A percentile compares a stretch with the other conserved stretches of the same genome.
Evolutionary conservation across 177 flowering plant species (phyloP).

Genomic region (Vitis hybrid): DNA sequence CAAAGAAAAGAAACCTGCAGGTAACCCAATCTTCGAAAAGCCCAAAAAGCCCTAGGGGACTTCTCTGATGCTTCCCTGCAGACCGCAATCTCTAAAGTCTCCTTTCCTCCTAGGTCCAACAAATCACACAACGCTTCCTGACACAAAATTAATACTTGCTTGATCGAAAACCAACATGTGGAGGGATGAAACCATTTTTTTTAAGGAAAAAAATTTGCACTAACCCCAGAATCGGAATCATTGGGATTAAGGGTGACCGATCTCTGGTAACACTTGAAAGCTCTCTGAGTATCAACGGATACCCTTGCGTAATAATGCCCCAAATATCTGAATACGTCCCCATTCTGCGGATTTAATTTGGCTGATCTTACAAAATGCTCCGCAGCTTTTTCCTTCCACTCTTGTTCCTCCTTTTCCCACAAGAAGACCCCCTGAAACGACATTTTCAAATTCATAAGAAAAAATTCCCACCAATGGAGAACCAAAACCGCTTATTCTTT

Average conservation of each 20-base stretch:
- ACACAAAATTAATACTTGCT: not conserved
- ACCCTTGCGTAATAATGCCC: conserved; percentile 68
- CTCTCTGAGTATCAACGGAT: conserved; percentile 50
- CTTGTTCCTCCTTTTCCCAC: conserved; percentile 45
- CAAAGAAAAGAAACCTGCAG: conserved; percentile 48
- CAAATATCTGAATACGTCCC: conserved; percentile 62
- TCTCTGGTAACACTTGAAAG: conserved; percentile 88
- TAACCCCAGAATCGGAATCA: conserved; percentile 77
- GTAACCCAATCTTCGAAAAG: conserved; percentile 78
- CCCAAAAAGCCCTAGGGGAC: conserved; percentile 97
- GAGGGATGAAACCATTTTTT: not conserved
- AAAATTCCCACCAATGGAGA: not conserved
- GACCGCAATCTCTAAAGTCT: conserved; percentile 59
- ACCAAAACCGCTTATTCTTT: not conserved
- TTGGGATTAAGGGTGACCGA: conserved; percentile 70
- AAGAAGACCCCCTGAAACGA: conserved; percentile 35
- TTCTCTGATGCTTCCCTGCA: conserved; percentile 71
- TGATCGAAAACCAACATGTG: not conserved
- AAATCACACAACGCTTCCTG: conserved; percentile 87
- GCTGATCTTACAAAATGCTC: conserved; percentile 80
- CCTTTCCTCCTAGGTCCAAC: conserved; percentile 70
- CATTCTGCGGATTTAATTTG: conserved; percentile 74
- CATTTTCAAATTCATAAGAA: not conserved
- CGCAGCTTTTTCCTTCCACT: conserved; percentile 56
- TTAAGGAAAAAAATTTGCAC: conserved; percentile 1